Evolutionary conservation across 164 flowering plant species (phyloP), one percentile per base, ranked within the genome.

Genomic region (Vitis riparia): DNA sequence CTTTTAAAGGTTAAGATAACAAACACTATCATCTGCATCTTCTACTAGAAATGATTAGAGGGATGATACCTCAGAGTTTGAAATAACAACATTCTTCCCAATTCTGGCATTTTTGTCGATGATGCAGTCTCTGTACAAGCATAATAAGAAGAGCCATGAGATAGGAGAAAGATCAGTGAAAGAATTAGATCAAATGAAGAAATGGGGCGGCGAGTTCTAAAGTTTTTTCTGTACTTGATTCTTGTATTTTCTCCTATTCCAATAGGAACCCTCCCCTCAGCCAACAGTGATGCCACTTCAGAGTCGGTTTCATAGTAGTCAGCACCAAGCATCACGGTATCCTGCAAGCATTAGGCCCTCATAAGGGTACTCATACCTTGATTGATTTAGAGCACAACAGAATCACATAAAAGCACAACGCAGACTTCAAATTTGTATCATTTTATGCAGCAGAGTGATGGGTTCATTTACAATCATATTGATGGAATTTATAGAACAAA

Each of bases 321-420:
- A 57, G 97, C 99, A 8, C 99, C 98, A 59, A 95, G 94, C 99
- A 95, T 95, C 72, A 96, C 94, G 11, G 92, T 90, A 66, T 96
- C 99, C 98, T 91, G 90, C 81, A 80, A 44, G 50, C 13, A 59
- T 62, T 37, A 6, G 23, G 29, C 68, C 23, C 65, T 48, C 56
- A 6, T 47, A 11, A 62, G 8, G 17, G 13, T 55, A 11, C 10
- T 4, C 16, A 63, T 11, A n/a, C 12, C 56, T 12, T 53, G 56
- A 12, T 53, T 51, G 55, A 51, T 51, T 51, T 2, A 51, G 12
- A 9, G 10, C 10, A 53, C 16, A 53, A 12, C 55, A 51, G 48
- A 61, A 19, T 53, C 44, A 37, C 44, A 37, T 37, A 6, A 37
- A 23, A 37, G 0, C 7, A 37, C 56, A 53, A 5, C 3, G n/a